These are phyloP conservation scores for Camillea tinctor DNA, from an alignment of 2,329 filamentous ascomycete genomes.

Conservation along the genomic window DNA sequence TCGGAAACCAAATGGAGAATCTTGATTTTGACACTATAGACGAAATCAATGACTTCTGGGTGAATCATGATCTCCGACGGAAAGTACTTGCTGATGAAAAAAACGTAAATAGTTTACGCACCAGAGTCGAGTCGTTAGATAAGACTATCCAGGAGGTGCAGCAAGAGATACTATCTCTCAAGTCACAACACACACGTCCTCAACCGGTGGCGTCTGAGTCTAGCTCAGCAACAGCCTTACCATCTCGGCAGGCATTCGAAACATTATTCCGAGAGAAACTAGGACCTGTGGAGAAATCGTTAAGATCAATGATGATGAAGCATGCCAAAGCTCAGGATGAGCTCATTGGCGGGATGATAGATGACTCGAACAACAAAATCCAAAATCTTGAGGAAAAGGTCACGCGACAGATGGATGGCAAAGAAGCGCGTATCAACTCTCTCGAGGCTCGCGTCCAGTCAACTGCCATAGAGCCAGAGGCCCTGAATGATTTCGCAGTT, in stretches of 20 bases:
- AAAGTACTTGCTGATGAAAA: conserved; percentile 12
- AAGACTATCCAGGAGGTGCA: not conserved
- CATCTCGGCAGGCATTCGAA: not conserved
- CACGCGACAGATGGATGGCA: not conserved
- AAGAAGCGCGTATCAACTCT: not conserved
- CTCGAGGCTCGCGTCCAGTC: conserved; percentile 7
- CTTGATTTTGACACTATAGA: conserved; percentile 18
- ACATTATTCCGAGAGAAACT: conserved; percentile 2
- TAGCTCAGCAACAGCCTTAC: not conserved
- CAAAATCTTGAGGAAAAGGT: conserved; percentile 5
- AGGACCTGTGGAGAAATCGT: not conserved
- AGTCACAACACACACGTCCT: not conserved
- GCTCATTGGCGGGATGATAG: conserved; percentile 16
- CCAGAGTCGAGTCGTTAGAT: conserved; percentile 9
- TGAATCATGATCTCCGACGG: conserved; percentile 14
- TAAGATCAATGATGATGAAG: not conserved
- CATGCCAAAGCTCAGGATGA: conserved; percentile 11
- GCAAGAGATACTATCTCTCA: not conserved
- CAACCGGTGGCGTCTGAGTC: not conserved
- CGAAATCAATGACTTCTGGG: conserved; percentile 16
- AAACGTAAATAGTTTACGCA: not conserved
- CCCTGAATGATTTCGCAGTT: not conserved
- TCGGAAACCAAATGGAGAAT: conserved; percentile 10
- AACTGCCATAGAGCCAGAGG: not conserved
- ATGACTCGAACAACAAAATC: conserved; percentile 6